Evolutionary conservation across 2,329 filamentous ascomycete species (phyloP).

Genomic region (Ilyonectria destructans): DNA sequence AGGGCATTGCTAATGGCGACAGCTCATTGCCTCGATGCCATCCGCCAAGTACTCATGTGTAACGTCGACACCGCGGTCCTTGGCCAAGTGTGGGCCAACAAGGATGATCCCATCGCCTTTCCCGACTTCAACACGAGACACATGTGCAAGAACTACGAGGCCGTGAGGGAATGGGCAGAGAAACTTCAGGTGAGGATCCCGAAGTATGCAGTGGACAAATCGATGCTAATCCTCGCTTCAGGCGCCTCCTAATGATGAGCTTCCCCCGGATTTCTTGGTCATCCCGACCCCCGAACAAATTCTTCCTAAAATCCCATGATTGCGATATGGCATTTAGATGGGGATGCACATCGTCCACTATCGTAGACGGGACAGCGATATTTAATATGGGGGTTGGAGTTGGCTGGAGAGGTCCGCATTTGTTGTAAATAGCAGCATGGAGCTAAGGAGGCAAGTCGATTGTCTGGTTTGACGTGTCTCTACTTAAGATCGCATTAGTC

Average conservation of each 20-base stretch:
- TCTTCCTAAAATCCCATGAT: conserved; percentile 39
- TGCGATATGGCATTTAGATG: too few relatives aligned
- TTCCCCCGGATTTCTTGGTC: conserved; percentile 40
- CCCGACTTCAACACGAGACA: conserved; percentile 76
- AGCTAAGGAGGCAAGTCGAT: not conserved
- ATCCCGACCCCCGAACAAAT: conserved; percentile 29
- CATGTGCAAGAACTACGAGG: conserved; percentile 72
- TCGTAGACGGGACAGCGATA: not conserved
- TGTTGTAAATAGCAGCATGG: not conserved
- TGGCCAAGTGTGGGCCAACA: conserved; percentile 73
- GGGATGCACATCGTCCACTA: not conserved
- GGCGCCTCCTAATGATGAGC: conserved; percentile 39
- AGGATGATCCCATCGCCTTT: conserved; percentile 63
- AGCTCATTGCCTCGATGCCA: conserved; percentile 72
- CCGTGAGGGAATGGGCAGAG: conserved; percentile 69
- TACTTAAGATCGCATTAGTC: too few relatives aligned
- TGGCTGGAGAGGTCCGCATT: not conserved
- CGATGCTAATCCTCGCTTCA: conserved; percentile 24
- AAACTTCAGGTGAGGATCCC: conserved; percentile 60
- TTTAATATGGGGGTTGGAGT: not conserved
- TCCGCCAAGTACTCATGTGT: conserved; percentile 77
- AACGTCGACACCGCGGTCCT: conserved; percentile 73
- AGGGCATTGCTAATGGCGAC: not conserved
- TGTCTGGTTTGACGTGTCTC: not conserved
- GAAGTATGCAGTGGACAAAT: accelerated